phyloP scores from a whole-genome alignment of 768 basidiomycete genomes.

The Russula sp. region DNA sequence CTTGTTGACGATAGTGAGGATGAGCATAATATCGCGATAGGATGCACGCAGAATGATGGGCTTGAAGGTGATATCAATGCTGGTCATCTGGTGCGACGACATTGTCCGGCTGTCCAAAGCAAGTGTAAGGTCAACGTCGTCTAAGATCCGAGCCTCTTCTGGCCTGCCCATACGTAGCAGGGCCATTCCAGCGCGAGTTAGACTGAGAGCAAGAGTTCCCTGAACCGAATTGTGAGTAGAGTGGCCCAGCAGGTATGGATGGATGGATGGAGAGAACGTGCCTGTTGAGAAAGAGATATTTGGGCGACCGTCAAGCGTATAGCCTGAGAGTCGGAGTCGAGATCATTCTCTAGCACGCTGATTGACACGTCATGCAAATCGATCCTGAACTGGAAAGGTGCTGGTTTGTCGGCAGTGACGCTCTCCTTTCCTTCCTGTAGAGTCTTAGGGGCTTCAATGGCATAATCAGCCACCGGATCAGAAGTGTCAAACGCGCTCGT shows the following conservation, averaged over 20 bases:
- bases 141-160: conserved; percentile 87
- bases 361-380: conserved; percentile 89
- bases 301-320: conserved; percentile 82
- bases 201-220: conserved; percentile 75
- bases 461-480: conserved; percentile 18
- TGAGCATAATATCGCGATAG: conserved; percentile 88
- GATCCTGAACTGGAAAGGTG: conserved; percentile 59
- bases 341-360: conserved; percentile 81
- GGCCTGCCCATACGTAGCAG: conserved; percentile 80
- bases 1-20: conserved; percentile 78
- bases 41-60: conserved; percentile 93
- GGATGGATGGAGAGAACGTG: conserved; percentile 29
- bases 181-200: conserved; percentile 88
- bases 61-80: conserved; percentile 73
- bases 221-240: conserved; percentile 30
- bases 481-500: conserved; percentile 44
- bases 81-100: conserved; percentile 65
- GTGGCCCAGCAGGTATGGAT: background rate
- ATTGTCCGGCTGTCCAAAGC: conserved; percentile 79
- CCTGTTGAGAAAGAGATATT: conserved; percentile 88
- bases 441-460: conserved; percentile 19
- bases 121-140: conserved; percentile 84
- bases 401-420: conserved; percentile 15
- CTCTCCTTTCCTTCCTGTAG: conserved; percentile 12
- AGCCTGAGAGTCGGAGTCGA: conserved; percentile 72